These are phyloP conservation scores for Rhododendron henanense DNA, from an alignment of 148 eudicot genomes.

Conservation along the genomic window DNA sequence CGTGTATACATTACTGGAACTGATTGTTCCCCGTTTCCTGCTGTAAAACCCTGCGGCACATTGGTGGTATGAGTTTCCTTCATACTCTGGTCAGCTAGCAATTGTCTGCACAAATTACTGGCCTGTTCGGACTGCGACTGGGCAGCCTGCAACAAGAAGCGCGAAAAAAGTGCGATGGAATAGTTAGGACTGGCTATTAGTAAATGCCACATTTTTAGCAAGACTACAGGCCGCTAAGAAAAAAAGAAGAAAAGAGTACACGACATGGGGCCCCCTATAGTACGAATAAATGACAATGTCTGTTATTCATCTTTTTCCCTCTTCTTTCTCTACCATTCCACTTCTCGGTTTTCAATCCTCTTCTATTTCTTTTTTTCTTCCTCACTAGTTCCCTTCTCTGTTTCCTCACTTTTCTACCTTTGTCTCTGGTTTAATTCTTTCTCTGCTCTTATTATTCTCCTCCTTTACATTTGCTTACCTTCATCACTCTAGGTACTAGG, in stretches of 20 bases:
- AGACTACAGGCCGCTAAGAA: not conserved
- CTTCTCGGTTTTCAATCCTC: not conserved
- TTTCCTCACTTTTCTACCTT: not conserved
- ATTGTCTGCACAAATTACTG: slow-evolving; percentile 40
- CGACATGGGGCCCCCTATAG: not conserved
- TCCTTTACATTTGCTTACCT: not conserved
- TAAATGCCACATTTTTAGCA: not conserved
- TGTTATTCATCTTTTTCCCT: not conserved
- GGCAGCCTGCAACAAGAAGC: slow-evolving; percentile 45
- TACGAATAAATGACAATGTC: not conserved
- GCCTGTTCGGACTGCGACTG: slow-evolving; percentile 63
- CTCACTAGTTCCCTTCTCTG: not conserved
- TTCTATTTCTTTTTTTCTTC: not conserved
- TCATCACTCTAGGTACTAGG: not conserved
- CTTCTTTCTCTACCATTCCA: not conserved
- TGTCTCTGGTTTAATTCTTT: not conserved
- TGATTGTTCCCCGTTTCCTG: slow-evolving; percentile 40
- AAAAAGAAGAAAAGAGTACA: not conserved
- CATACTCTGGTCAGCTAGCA: slow-evolving; percentile 34
- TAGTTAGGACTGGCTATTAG: not conserved
- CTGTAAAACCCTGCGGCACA: slow-evolving; percentile 33
- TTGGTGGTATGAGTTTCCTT: slow-evolving; percentile 29
- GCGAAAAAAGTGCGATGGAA: not conserved
- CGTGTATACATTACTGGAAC: slow-evolving; percentile 53
- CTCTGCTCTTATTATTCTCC: not conserved